Base-by-base conservation (phyloP, 1,284 basidiomycete species). In the Ustilago lituana region DNA sequence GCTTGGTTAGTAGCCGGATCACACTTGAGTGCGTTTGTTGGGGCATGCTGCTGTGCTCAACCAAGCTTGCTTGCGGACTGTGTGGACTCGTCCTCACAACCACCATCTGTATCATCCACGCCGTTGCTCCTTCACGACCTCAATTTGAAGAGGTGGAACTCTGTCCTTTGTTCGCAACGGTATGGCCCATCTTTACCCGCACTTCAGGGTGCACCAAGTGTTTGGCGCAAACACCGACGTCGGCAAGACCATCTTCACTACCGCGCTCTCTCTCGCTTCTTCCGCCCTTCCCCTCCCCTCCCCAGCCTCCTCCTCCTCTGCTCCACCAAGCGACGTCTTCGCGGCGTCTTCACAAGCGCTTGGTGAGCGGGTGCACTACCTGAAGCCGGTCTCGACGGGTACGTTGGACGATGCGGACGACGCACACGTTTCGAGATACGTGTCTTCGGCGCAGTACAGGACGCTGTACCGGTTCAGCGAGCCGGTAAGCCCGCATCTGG, bases 401-500 rank as follows among this genome's bases (percentile, higher is more conserved):
- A 56, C 73, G 1, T 29, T 56, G 19, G 22, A 31, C 38, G 77
- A 78, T 24, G 44, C 74, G 2, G 80, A 82, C 52, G 73, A 76
- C 19, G 46, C 50, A 9, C 78, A 80, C 47, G 51, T 81, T 19
- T 46, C 62, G 5, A 48, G 57, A 20, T 77, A 62, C 45, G 66
- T 67, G 14, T 53, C 73, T 4, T n/a, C 33, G 3, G 49, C 70
- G n/a, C 80, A 85, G 12, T 86, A 89, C 1, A 85, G 87, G 17
- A 95, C 93, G 82, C 85, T 97, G 6, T 94, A 89, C 81, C 89
- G 89, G 48, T 96, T 91, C 74, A 85, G 89, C 38, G 90, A 95
- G 56, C 94, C 95, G 0, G 91, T 98, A 49, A 94, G 92, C 71
- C 95, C 95, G 0, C 95, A 98, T 82, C 85, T 97, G 22, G 95